Base-by-base conservation (phyloP, 106 monocot species). In the Platanthera zijinensis region DNA sequence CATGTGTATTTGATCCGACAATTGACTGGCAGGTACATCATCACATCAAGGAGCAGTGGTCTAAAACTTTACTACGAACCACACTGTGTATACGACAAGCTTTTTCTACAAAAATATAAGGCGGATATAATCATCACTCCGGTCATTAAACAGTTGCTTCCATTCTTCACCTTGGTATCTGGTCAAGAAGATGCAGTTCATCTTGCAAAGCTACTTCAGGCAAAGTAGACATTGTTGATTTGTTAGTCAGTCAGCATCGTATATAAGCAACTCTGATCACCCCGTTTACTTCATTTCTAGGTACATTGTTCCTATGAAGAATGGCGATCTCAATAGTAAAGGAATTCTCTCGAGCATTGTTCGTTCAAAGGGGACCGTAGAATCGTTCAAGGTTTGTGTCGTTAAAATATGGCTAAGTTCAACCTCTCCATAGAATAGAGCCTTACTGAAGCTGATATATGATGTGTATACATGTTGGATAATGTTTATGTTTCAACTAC, bases 161-260 rank as follows among this genome's bases (percentile, higher is more conserved):
- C 91, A 77, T 84, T 71, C 25, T 91, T 91, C 78, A 91, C 91
- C 69, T 82, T 96, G 76, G 96, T 96, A 50, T 90, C 93, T 19
- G 96, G 93, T 50, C 96, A 94, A 79, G 96, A 97, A 78, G 96
- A 97, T 80, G 96, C 96, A 51, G 91, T 97, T 67, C 74, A 82
- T 69, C 87, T 97, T 49, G 91, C 93, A 72, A 97, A 88, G 67
- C 51, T 91, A 78, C 84, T 91, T 13, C 77, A 88, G 72, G 86
- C 96, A 66, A 97, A 91, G 96, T 95, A 95, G 53, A 62, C 12
- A 13, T 19, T 22, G 11, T 50, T 57, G 18, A 17, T 7, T 71
- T 72, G 25, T 2, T 56, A 46, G 48, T 21, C 56, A 57, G 12
- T 59, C 19, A 52, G 13, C 48, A 18, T 49, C 12, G 56, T 79